Evolutionary conservation across 2,329 filamentous ascomycete species (phyloP).

Genomic region (Aspergillus floridensis): DNA sequence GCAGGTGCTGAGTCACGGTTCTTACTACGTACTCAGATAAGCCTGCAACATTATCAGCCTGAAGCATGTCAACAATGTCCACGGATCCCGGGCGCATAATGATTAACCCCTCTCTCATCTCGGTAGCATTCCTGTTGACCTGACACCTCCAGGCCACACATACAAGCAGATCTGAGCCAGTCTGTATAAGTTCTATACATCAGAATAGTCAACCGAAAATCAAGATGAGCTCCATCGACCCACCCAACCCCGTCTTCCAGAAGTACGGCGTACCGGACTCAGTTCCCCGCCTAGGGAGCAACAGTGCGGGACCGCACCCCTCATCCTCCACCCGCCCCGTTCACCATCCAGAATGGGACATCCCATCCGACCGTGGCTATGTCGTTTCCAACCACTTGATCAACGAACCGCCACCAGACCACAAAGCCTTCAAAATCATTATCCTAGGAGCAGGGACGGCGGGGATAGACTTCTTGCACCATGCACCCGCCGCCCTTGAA

Average conservation of each 20-base stretch:
- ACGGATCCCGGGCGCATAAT: neutral
- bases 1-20: neutral
- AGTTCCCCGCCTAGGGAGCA: neutral
- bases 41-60: neutral
- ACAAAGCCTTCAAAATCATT: constrained; percentile 27
- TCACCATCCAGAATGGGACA: constrained; percentile 7
- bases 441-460: constrained; percentile 39
- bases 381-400: constrained; percentile 1
- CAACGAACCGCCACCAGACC: neutral
- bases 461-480: constrained; percentile 35
- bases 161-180: too few relatives aligned
- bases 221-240: neutral
- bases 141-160: neutral
- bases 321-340: constrained; percentile 2
- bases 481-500: constrained; percentile 30
- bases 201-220: neutral
- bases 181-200: too few relatives aligned
- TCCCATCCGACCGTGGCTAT: constrained; percentile 5
- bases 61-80: neutral
- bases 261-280: neutral
- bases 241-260: constrained; percentile 5
- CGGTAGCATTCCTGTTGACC: neutral
- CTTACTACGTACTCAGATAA: neutral
- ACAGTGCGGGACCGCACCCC: constrained; percentile 7
- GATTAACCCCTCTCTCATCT: neutral